Percentiles rank a stretch among this genome's conserved stretches.
phyloP scores from a whole-genome alignment of 306 rosid species.

The Boehmeria nivea region DNA sequence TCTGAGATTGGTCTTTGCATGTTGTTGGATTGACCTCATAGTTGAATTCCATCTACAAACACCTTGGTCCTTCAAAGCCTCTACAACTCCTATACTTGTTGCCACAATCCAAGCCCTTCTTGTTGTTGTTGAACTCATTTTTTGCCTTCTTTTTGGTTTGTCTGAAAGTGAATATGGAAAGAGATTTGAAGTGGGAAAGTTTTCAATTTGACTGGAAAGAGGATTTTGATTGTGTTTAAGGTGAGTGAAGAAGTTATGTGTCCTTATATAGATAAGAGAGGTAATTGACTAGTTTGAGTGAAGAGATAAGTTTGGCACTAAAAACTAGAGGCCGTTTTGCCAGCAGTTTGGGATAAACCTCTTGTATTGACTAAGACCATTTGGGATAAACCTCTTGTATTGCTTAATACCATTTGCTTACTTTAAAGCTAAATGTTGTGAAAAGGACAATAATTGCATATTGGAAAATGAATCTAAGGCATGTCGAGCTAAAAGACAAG shows the following conservation, averaged over 20 bases:
- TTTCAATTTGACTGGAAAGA: no score
- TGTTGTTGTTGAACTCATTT: conserved; percentile 22
- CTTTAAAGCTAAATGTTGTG: no score
- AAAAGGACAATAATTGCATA: no score
- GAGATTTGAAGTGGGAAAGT: neutral
- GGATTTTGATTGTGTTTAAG: neutral
- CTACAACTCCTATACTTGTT: conserved; percentile 26
- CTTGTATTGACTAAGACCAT: no score
- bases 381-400: no score
- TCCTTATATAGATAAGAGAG: neutral
- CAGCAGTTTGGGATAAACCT: conserved; percentile 17
- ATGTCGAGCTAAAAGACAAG: no score
- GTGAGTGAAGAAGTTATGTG: neutral
- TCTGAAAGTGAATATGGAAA: neutral
- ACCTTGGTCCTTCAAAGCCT: conserved; percentile 29
- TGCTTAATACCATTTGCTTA: no score
- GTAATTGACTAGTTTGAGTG: no score
- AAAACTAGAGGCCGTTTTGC: conserved; percentile 2
- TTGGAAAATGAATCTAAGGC: no score
- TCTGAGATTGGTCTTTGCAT: conserved; percentile 20
- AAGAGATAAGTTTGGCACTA: neutral
- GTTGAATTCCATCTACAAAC: conserved; percentile 21
- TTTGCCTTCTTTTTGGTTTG: neutral
- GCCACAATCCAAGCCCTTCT: conserved; percentile 25
- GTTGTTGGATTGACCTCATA: conserved; percentile 17